Evolutionary conservation across 2,329 filamentous ascomycete genomes (phyloP).

Genomic region (Lasiodiplodia theobromae): DNA sequence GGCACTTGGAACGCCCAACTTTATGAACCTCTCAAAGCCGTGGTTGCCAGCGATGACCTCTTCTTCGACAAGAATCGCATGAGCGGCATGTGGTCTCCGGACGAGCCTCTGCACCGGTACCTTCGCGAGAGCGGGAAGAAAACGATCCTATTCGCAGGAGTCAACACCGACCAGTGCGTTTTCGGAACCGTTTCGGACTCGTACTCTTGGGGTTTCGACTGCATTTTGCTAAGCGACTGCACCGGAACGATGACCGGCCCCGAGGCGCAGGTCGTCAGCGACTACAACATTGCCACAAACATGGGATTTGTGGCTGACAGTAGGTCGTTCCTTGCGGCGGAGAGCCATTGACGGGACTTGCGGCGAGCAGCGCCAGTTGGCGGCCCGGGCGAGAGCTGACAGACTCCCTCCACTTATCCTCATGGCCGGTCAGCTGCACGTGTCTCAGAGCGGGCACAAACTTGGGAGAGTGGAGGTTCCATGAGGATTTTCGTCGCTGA

Average conservation of each 20-base stretch:
- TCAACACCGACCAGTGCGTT: conserved; percentile 54
- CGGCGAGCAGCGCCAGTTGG: neutral
- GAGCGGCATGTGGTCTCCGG: conserved; percentile 51
- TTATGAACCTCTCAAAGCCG: conserved; percentile 49
- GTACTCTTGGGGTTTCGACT: conserved; percentile 53
- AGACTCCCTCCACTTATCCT: neutral
- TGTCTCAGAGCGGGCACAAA: neutral
- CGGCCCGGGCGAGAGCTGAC: neutral
- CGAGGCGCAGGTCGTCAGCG: conserved; percentile 48
- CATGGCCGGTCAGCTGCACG: neutral
- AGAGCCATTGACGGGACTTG: neutral
- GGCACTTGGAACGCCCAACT: conserved; percentile 53
- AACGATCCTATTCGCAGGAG: conserved; percentile 51
- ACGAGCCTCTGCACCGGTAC: conserved; percentile 51
- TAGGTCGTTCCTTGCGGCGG: conserved; percentile 36
- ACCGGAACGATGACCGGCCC: conserved; percentile 51
- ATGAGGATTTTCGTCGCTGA: conserved; percentile 13
- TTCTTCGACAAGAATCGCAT: conserved; percentile 54
- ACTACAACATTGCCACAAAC: conserved; percentile 52
- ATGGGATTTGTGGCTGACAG: conserved; percentile 53
- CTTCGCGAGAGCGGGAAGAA: conserved; percentile 50
- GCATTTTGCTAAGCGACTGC: conserved; percentile 50
- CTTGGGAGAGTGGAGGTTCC: neutral
- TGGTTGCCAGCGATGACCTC: conserved; percentile 47
- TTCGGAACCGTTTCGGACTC: conserved; percentile 52